Conservation (phyloP, 805 yeast genomes). For the Sugiyamaella boreocaroliniensis region DNA sequence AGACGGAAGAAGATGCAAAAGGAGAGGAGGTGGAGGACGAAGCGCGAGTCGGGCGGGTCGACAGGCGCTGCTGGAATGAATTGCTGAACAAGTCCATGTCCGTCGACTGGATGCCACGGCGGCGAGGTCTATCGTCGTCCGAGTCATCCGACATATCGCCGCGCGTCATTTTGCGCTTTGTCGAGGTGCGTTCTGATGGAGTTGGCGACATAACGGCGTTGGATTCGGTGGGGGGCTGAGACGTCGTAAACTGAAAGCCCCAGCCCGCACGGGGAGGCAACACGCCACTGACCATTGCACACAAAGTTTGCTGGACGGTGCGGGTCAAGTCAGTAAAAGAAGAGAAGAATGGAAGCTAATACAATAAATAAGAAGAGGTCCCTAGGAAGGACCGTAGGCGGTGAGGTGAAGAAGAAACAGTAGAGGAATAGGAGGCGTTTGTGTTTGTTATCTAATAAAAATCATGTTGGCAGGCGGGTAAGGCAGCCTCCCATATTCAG, state of each 20-base stretch:
- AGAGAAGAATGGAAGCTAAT: no score
- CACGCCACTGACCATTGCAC: constrained; percentile 20
- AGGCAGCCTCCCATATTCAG: background rate
- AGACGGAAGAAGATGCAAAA: background rate
- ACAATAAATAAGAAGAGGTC: no score
- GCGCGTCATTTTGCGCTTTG: background rate
- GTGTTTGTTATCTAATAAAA: background rate
- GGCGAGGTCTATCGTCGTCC: constrained; percentile 21
- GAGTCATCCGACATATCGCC: background rate
- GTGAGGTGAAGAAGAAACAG: no score
- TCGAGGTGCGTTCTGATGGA: background rate
- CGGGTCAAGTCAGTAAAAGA: no score
- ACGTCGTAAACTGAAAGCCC: constrained; percentile 18
- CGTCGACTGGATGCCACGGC: background rate
- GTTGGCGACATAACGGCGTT: background rate
- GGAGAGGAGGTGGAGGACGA: background rate
- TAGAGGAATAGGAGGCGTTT: background rate
- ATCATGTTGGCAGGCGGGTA: background rate
- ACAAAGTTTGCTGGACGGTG: background rate
- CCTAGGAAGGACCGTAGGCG: no score
- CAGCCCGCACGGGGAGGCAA: constrained; percentile 23
- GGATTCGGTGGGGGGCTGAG: background rate
- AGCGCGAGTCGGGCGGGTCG: background rate
- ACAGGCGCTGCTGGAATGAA: constrained; percentile 1
- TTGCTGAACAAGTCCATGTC: constrained; percentile 6